These are phyloP conservation scores for Triticum urartu DNA, from an alignment of 176 grass and related monocot genomes.

Conservation along the genomic window DNA sequence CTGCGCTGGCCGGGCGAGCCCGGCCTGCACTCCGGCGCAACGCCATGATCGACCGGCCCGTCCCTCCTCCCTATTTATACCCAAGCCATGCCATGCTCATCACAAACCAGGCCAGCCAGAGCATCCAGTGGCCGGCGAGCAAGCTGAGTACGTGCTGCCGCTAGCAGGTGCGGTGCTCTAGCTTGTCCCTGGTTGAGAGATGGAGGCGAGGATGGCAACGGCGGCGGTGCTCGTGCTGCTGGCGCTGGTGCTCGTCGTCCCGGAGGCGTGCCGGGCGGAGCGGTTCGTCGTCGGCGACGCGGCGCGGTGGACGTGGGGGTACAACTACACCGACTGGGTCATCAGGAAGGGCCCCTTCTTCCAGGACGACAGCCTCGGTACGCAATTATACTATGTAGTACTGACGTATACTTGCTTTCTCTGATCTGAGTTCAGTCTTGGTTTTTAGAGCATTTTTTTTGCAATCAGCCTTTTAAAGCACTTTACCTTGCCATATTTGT, in stretches of 20 bases:
- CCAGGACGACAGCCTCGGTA: slow-evolving; percentile 69
- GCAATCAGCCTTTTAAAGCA: not conserved
- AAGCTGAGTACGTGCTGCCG: not conserved
- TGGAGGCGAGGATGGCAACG: not conserved
- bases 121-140: not conserved
- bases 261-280: slow-evolving; percentile 29
- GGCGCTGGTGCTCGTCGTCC: slow-evolving; percentile 9
- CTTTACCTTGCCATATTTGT: not conserved
- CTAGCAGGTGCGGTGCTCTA: too few relatives aligned
- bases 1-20: not conserved
- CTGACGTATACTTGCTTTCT: not conserved
- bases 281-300: slow-evolving; percentile 76
- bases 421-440: too few relatives aligned
- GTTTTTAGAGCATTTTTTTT: not conserved
- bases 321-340: slow-evolving; percentile 95
- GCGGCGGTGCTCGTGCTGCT: slow-evolving; percentile 1
- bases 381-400: too few relatives aligned
- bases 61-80: slow-evolving; percentile 30
- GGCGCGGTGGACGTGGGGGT: slow-evolving; percentile 82
- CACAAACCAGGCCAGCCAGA: not conserved
- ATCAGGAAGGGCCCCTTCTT: slow-evolving; percentile 76
- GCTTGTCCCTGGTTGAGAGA: not conserved
- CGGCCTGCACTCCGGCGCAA: not conserved
- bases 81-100: not conserved
- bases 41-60: not conserved